Evolutionary conservation across 345 rosid genomes (phyloP).

Genomic region (Aurinia saxatilis): DNA sequence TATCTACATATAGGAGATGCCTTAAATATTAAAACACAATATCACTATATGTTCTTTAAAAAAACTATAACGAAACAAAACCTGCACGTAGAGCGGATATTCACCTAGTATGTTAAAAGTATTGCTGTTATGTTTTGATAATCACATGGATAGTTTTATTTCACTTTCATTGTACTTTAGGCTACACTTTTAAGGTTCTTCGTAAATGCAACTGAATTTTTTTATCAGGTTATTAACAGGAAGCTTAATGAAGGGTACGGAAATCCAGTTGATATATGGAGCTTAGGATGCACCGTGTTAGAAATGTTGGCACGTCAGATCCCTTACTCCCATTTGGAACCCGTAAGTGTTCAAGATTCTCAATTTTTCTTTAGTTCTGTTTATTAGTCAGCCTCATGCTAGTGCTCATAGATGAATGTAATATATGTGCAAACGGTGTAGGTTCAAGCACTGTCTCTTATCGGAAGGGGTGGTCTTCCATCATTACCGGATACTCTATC

Average conservation of each 20-base stretch:
- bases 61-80: too few species aligned
- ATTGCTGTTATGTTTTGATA: too few species aligned
- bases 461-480: slow-evolving; percentile 69
- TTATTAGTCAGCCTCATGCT: too few species aligned
- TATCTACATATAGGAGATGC: too few species aligned
- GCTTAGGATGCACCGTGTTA: slow-evolving; percentile 86
- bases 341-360: slow-evolving; percentile 36
- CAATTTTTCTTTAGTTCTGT: background rate
- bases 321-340: slow-evolving; percentile 56
- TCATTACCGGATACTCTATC: slow-evolving; percentile 51
- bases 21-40: too few species aligned
- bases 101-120: too few species aligned
- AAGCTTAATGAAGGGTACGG: slow-evolving; percentile 57
- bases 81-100: too few species aligned
- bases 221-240: slow-evolving; percentile 50
- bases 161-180: too few species aligned
- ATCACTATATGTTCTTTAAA: too few species aligned
- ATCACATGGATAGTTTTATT: too few species aligned
- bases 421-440: slow-evolving; percentile 23
- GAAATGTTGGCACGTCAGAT: slow-evolving; percentile 65
- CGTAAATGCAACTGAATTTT: slow-evolving; percentile 3
- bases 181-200: background rate
- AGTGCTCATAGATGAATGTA: background rate
- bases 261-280: slow-evolving; percentile 81
- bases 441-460: slow-evolving; percentile 58